Evolutionary conservation across 345 rosid genomes (phyloP).

Genomic region (Pugionium dolabratum): DNA sequence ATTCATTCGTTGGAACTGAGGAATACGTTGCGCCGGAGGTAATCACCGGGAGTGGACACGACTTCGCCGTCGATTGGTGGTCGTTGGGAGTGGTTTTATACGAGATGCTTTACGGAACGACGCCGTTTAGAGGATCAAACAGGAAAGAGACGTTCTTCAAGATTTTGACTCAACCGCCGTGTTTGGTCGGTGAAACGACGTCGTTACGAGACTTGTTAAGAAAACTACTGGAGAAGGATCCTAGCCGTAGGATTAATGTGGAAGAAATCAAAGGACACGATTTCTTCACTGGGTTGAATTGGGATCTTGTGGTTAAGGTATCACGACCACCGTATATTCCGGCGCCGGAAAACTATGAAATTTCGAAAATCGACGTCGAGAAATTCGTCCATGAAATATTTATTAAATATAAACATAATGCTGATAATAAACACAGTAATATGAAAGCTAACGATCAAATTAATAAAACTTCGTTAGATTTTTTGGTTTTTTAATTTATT

Average conservation of each 20-base stretch:
- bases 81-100: slow-evolving; percentile 71
- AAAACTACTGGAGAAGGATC: slow-evolving; percentile 59
- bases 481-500: slow-evolving; percentile 9
- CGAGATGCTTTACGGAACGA: slow-evolving; percentile 79
- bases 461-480: not conserved
- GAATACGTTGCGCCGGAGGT: slow-evolving; percentile 91
- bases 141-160: slow-evolving; percentile 65
- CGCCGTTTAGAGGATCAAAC: slow-evolving; percentile 68
- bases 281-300: slow-evolving; percentile 57
- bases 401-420: not conserved
- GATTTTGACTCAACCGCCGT: slow-evolving; percentile 52
- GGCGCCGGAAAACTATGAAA: slow-evolving; percentile 7
- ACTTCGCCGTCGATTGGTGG: slow-evolving; percentile 87
- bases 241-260: slow-evolving; percentile 51
- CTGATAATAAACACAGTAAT: not conserved
- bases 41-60: slow-evolving; percentile 68
- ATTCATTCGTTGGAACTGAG: slow-evolving; percentile 88
- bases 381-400: slow-evolving; percentile 52
- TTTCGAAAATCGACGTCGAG: slow-evolving; percentile 56
- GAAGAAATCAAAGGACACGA: slow-evolving; percentile 66
- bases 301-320: slow-evolving; percentile 53
- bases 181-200: slow-evolving; percentile 72
- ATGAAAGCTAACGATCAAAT: slow-evolving; percentile 1
- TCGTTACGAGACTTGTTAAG: slow-evolving; percentile 59
- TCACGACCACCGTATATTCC: slow-evolving; percentile 75